Base-by-base conservation (phyloP, 208 protist species). In the Trypanosoma theileri region DNA sequence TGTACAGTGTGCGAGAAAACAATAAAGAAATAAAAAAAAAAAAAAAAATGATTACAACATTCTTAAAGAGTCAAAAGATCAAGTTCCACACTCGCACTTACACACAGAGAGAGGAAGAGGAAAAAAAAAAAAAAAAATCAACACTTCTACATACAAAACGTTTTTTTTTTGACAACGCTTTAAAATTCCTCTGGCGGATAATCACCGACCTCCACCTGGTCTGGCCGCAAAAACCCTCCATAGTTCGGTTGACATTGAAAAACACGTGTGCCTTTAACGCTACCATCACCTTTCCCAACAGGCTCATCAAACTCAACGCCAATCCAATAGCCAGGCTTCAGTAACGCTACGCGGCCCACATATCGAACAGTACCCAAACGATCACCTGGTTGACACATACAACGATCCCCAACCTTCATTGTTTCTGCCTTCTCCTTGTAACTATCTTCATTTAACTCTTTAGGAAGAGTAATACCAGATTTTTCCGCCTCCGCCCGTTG, bases 281-380 rank as follows among this genome's bases (percentile, higher is more conserved):
- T 79, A 28, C 97, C 97, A 70, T 98, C 85, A 21, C 93, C 93
- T 62, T 98, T 98, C 17, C 97, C 97, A 3, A 97, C 78, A 44
- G 97, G 97, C 72, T 98, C 92, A 63, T 98, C 96, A 28, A 98
- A 96, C 73, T 95, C 75, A 8, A 98, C 89, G 59, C 94, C 94
- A 52, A 97, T 62, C 91, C 92, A 97, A 66, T 84, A 97, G 9
- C 94, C 94, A 11, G 82, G 82, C 77, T 94, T 94, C 59, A 97
- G 79, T 61, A 73, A 46, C 4, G 81, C 79, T 10, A 95, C 78
- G 24, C 90, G 89, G 16, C 94, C 94, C 10, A 97, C 92, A 66
- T 91, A 97, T 14, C 85, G 80, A 28, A 97, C 88, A 1, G 83
- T 87, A 12, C 89, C 94, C 16, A 94, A 77, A 13, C 90, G 91